Evolutionary conservation across 371 early-diverging fungal genomes (phyloP), one percentile per base, ranked within the genome.

Genomic region (Saksenaea vasiformis): DNA sequence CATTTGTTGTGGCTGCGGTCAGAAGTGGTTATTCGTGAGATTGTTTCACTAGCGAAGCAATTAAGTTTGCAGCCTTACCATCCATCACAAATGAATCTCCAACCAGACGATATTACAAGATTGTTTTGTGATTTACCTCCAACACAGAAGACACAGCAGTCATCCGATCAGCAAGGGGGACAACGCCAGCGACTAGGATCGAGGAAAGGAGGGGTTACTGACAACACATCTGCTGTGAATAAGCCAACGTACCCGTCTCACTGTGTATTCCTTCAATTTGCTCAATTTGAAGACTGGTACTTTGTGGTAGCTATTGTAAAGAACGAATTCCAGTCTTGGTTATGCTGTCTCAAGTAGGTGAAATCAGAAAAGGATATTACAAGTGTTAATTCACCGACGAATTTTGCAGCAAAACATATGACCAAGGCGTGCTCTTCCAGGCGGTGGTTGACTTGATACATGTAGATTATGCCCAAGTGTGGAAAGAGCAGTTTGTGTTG

Each of bases 241-340:
- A 57, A 68, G 19, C 43, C 67, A 19, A 57, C 54, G 19, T 79
- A 73, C 43, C 82, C 82, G n/a, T 66, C 77, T 1, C 82, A 82
- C 57, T 76, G 80, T 53, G 68, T 79, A 0, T 82, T 82, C 62
- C 58, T 82, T 1, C 79, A 78, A 34, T 82, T 82, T 57, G 62
- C 78, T 1, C 83, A 82, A 37, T 82, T 78, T 56, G 78, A 79
- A 56, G 80, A 82, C 37, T 82, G 77, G 77, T 78, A 82, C 51
- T 67, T 82, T 54, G 72, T 79, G 3, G 61, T 79, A 34, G 74
- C 80, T 4, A 73, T 76, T 27, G 67, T 78, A 0, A 69, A 72
- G 36, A 79, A 79, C 55, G 71, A 77, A 61, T 74, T 82, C 36
- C 74, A 76, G 39, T 67, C 74, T 3, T 82, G 78, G 69, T 61